phyloP scores from a whole-genome alignment of 2,329 filamentous ascomycete species.

The Metarhizium anisopliae region DNA sequence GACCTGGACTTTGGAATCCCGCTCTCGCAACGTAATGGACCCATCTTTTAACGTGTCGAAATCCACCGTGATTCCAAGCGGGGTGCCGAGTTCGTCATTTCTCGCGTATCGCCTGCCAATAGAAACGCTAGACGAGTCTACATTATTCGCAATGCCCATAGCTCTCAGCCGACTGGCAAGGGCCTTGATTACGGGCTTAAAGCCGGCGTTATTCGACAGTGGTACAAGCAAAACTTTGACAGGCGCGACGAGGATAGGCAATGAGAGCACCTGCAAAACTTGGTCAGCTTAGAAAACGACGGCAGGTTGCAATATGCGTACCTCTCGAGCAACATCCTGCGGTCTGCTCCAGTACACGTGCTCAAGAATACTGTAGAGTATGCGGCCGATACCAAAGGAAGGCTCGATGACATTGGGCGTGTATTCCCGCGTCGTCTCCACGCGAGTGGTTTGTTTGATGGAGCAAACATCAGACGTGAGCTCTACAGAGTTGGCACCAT shows the following conservation, averaged over 20 bases:
- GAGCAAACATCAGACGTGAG: constrained; percentile 54
- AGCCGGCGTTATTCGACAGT: constrained; percentile 70
- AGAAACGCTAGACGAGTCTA: constrained; percentile 73
- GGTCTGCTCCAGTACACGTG: constrained; percentile 13
- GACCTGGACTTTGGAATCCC: constrained; percentile 78
- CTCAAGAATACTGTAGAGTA: constrained; percentile 67
- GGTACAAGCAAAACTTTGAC: constrained; percentile 91
- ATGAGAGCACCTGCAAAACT: constrained; percentile 27
- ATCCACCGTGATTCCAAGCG: constrained; percentile 80
- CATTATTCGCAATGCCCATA: constrained; percentile 63
- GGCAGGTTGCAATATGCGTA: constrained; percentile 78
- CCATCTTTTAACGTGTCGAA: constrained; percentile 81
- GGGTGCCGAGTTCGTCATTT: constrained; percentile 85
- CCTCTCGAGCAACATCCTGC: constrained; percentile 33
- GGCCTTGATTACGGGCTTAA: constrained; percentile 63
- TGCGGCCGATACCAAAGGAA: constrained; percentile 87
- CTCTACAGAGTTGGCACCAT: constrained; percentile 29
- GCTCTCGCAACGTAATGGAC: constrained; percentile 72
- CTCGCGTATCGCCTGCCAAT: constrained; percentile 69
- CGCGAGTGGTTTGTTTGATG: constrained; percentile 34
- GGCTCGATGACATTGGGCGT: constrained; percentile 89
- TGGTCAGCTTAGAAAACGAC: constrained; percentile 14
- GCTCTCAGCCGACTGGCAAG: constrained; percentile 67
- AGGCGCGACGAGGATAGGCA: constrained; percentile 58
- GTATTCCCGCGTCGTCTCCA: constrained; percentile 72